phyloP scores from a whole-genome alignment of 176 grass and related monocot species.

The Zea mays region DNA sequence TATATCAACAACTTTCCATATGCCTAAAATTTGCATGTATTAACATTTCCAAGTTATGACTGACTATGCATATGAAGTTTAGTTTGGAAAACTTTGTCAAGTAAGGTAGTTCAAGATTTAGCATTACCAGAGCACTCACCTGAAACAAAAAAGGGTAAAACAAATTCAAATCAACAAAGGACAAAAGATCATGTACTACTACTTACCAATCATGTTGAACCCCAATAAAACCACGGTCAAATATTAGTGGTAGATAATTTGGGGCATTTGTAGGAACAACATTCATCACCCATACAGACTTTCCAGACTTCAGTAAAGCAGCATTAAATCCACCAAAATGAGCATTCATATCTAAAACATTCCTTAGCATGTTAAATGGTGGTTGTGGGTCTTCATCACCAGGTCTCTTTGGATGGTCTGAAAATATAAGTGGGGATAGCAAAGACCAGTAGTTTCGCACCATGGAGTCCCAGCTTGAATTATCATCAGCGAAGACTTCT shows the following conservation, averaged over 20 bases:
- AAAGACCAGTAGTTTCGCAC: constrained; percentile 95
- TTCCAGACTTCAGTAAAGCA: constrained; percentile 81
- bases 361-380: constrained; percentile 99
- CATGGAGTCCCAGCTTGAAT: constrained; percentile 72
- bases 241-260: constrained; percentile 81
- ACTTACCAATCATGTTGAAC: constrained; percentile 95
- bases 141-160: not conserved
- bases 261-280: constrained; percentile 77
- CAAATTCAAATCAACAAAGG: not conserved
- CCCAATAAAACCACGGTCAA: constrained; percentile 90
- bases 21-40: constrained; percentile 3
- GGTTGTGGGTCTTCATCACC: constrained; percentile 95
- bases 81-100: not conserved
- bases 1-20: constrained; percentile 1
- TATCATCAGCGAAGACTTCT: constrained; percentile 76
- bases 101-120: not conserved
- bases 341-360: constrained; percentile 98
- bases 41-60: not conserved
- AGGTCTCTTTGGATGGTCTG: constrained; percentile 98
- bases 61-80: not conserved
- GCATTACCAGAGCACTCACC: not conserved
- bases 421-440: constrained; percentile 95
- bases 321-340: constrained; percentile 94
- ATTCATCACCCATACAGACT: constrained; percentile 98
- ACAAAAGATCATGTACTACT: not conserved